These are phyloP conservation scores for Phaffia rhodozyma DNA, from an alignment of 1,284 basidiomycete species.

Conservation along the genomic window DNA sequence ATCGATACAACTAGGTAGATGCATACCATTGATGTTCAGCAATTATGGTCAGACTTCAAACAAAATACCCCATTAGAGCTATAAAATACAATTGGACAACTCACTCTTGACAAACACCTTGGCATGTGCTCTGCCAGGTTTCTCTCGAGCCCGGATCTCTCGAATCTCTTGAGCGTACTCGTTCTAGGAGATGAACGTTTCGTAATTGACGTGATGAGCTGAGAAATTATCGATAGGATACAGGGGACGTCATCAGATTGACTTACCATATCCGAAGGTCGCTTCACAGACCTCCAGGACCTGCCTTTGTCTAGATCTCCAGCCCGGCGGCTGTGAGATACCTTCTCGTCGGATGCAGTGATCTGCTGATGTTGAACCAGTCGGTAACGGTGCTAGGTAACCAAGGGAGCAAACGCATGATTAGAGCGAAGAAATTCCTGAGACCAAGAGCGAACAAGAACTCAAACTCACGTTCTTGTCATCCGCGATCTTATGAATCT, in stretches of 20 bases:
- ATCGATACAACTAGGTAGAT: conserved; percentile 58
- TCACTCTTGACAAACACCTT: conserved; percentile 87
- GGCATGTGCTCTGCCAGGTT: conserved; percentile 64
- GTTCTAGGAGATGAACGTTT: conserved; percentile 45
- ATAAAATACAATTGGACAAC: conserved; percentile 18
- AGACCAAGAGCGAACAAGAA: not conserved
- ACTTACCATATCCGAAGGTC: conserved; percentile 84
- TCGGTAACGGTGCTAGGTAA: conserved; percentile 42
- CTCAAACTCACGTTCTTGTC: conserved; percentile 24
- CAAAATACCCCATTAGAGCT: not conserved
- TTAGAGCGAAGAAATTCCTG: not conserved
- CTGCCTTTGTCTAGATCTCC: conserved; percentile 69
- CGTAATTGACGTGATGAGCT: conserved; percentile 8
- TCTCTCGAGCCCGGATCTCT: conserved; percentile 63
- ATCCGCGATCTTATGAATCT: conserved; percentile 28
- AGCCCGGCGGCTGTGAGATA: conserved; percentile 54
- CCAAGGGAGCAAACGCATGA: conserved; percentile 8
- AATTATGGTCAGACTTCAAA: not conserved
- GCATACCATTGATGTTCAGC: conserved; percentile 7
- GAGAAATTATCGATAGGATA: conserved; percentile 1
- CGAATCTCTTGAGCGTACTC: conserved; percentile 81
- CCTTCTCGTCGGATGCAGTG: conserved; percentile 60
- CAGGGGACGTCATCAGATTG: conserved; percentile 16
- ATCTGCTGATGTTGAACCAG: conserved; percentile 60
- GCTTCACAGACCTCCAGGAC: conserved; percentile 75